Base-by-base conservation (phyloP, 768 basidiomycete species). In the Fibroporia radiculosa region DNA sequence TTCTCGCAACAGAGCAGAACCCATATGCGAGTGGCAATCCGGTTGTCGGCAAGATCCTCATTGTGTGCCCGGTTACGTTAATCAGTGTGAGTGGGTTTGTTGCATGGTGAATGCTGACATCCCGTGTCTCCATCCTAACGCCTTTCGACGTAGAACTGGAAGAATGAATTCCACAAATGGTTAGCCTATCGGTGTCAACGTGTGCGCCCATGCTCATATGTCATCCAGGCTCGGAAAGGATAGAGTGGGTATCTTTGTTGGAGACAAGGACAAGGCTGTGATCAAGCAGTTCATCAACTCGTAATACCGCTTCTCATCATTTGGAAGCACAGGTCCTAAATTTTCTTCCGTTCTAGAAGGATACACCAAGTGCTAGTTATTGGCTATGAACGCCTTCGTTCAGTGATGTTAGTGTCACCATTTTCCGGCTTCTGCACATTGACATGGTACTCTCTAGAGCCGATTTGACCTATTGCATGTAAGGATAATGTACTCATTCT, bases 91-190 rank as follows among this genome's bases (percentile, higher is more conserved):
- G 76, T 59, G 4, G 25, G 39, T 24, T 14, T 26, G 3, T 33
- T 23, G 16, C 29, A 36, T 33, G 29, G 6, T 6, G 22, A 25
- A n/a, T n/a, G n/a, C 12, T 13, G 13, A 32, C 13, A 35, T 27
- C n/a, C 29, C 6, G 29, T 44, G 25, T 14, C 4, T 31, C n/a
- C n/a, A 10, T 31, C 29, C n/a, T n/a, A n/a, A 6, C 37, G 25
- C 23, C 18, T 23, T n/a, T 42, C 33, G 39, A 26, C 14, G 1
- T 57, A 95, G 83, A 98, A 97, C 59, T 99, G 96, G 96, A 84
- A 80, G 60, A 82, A 80, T 32, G 96, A 99, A 62, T 92, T 99
- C 58, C 74, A 84, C 54, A 98, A 98, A 68, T 99, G 96, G 93
- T 80, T 67, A 8, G 42, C 11, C 12, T 7, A 23, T 40, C 11